Conservation (phyloP, 108 stramenopile species). For the Skeletonema costatum region DNA sequence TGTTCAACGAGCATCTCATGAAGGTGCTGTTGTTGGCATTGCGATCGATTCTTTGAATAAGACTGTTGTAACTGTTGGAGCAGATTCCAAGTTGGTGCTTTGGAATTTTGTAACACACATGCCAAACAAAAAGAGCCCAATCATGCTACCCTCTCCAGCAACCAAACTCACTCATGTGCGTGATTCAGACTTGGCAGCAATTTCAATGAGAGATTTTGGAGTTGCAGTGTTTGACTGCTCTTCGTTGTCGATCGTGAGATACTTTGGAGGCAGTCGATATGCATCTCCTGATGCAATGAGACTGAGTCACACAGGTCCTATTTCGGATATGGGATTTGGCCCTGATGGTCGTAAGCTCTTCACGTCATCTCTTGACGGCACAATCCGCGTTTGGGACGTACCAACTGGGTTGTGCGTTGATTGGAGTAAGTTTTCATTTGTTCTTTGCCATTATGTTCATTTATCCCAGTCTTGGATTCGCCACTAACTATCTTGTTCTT, state of each 20-base stretch:
- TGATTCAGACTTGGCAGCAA: constrained; percentile 85
- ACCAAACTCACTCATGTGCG: constrained; percentile 77
- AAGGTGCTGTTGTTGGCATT: constrained; percentile 86
- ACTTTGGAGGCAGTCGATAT: constrained; percentile 56
- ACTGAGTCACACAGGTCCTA: constrained; percentile 71
- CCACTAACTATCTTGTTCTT: not conserved
- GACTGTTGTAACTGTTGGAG: constrained; percentile 80
- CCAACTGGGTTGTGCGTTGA: constrained; percentile 94
- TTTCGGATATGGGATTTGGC: constrained; percentile 89
- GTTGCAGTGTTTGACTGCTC: constrained; percentile 80
- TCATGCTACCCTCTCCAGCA: constrained; percentile 64
- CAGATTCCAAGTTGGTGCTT: constrained; percentile 87
- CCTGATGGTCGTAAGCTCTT: constrained; percentile 91
- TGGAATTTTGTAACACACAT: constrained; percentile 91
- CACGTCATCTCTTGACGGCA: constrained; percentile 83
- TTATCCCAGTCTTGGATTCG: not conserved
- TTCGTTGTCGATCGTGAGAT: constrained; percentile 66
- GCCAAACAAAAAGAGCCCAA: constrained; percentile 83
- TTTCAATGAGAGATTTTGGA: constrained; percentile 71
- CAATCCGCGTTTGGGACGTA: constrained; percentile 94
- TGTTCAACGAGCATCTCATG: constrained; percentile 64
- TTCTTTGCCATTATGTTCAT: not conserved
- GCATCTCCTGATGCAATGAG: constrained; percentile 3
- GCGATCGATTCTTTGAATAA: constrained; percentile 90
- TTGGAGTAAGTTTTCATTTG: constrained; percentile 59